These are phyloP conservation scores for Neurospora sublineolata DNA, from an alignment of 495 filamentous ascomycete species.

Conservation along the genomic window DNA sequence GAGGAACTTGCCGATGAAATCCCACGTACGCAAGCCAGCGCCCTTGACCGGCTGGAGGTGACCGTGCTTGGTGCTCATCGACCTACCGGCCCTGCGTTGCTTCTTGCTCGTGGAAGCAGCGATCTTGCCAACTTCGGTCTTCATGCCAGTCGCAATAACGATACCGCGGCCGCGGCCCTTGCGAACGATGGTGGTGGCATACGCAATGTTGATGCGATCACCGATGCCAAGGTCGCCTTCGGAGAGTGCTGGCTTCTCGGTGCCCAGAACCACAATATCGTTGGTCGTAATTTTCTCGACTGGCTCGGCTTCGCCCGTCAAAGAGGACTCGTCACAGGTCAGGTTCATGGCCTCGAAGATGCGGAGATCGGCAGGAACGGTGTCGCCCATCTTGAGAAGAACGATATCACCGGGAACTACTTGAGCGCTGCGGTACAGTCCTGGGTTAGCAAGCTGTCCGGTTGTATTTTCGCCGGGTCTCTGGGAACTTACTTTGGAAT, in stretches of 20 bases:
- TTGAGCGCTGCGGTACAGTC: conserved; percentile 39
- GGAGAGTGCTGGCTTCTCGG: conserved; percentile 17
- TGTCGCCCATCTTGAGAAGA: conserved; percentile 72
- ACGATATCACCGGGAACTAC: conserved; percentile 77
- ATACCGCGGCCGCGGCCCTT: conserved; percentile 59
- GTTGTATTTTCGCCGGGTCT: neutral
- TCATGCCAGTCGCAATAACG: conserved; percentile 63
- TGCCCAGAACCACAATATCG: conserved; percentile 22
- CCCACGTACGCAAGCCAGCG: conserved; percentile 45
- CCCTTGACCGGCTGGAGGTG: conserved; percentile 47
- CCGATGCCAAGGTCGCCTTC: conserved; percentile 47
- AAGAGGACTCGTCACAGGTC: conserved; percentile 22
- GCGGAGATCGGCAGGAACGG: conserved; percentile 64
- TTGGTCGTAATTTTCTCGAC: conserved; percentile 24
- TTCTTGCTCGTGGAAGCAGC: conserved; percentile 53
- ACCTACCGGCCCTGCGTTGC: conserved; percentile 46
- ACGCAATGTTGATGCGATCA: conserved; percentile 59
- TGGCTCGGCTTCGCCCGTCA: conserved; percentile 60
- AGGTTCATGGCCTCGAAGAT: conserved; percentile 73
- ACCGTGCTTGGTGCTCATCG: conserved; percentile 53
- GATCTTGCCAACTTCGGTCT: conserved; percentile 78
- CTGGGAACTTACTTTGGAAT: conserved; percentile 43
- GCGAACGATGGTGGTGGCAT: conserved; percentile 53
- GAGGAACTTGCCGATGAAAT: conserved; percentile 53
- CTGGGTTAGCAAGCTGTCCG: conserved; percentile 1